Percentiles rank a stretch among this genome's conserved stretches.
Conservation (phyloP, 768 basidiomycete species). For the Boletales sp. region DNA sequence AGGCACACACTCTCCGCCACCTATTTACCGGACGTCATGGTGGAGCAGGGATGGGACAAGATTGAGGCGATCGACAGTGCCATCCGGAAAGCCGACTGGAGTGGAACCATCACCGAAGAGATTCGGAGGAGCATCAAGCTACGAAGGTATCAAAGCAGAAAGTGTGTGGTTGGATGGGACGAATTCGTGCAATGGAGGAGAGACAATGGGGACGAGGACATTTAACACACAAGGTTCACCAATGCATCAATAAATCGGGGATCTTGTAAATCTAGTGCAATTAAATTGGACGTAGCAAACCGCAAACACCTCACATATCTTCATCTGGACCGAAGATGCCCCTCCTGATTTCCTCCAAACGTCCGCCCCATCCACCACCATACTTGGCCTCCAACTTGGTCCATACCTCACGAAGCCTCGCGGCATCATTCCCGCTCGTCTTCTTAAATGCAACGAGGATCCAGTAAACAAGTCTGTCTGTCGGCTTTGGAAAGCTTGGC, state of each 20-base stretch:
- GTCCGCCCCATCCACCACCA: conserved; percentile 41
- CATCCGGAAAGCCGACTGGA: conserved; percentile 92
- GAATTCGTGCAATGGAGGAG: conserved; percentile 77
- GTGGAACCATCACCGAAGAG: conserved; percentile 76
- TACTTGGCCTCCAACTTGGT: conserved; percentile 53
- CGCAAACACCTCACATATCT: neutral
- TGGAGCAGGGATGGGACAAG: conserved; percentile 93
- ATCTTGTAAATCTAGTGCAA: conserved; percentile 8
- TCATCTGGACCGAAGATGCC: conserved; percentile 29
- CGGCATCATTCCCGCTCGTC: conserved; percentile 50
- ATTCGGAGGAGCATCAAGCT: conserved; percentile 71
- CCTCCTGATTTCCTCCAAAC: conserved; percentile 41
- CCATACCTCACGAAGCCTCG: conserved; percentile 55
- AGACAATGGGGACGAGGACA: conserved; percentile 37
- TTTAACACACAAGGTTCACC: conserved; percentile 18
- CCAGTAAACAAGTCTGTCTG: conserved; percentile 56
- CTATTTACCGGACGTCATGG: conserved; percentile 89
- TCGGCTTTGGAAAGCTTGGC: conserved; percentile 41
- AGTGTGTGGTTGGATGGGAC: conserved; percentile 65
- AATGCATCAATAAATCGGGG: neutral
- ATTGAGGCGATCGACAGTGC: conserved; percentile 87
- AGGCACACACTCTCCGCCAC: conserved; percentile 75
- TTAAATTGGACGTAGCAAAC: conserved; percentile 1
- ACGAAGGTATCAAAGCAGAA: conserved; percentile 78
- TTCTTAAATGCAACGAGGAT: conserved; percentile 62